Conservation (phyloP, 495 filamentous ascomycete genomes). For the Talaromyces liani region DNA sequence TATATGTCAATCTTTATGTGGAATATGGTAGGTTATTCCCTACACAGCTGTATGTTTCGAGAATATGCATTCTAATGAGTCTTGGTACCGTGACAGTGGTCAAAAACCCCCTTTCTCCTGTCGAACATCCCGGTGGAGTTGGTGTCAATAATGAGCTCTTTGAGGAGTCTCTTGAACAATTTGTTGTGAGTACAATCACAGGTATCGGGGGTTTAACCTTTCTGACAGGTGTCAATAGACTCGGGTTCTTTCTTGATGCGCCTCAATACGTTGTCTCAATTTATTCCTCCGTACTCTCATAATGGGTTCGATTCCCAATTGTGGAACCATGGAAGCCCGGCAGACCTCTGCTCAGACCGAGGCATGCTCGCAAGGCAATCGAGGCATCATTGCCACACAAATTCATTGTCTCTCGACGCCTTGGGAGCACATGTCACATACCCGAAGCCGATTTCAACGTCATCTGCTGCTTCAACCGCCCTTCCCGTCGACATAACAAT, state of each 20-base stretch:
- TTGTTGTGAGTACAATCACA: too few relatives aligned
- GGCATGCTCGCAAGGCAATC: too few relatives aligned
- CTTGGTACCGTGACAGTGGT: constrained; percentile 51
- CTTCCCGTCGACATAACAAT: not conserved
- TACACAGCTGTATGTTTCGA: not conserved
- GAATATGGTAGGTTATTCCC: constrained; percentile 65
- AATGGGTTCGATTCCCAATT: not conserved
- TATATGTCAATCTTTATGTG: constrained; percentile 95
- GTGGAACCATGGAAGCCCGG: not conserved
- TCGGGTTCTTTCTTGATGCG: constrained; percentile 1
- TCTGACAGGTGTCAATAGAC: too few relatives aligned
- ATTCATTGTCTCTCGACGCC: not conserved
- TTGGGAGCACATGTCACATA: not conserved
- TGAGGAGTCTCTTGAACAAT: constrained; percentile 83
- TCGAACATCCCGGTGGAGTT: constrained; percentile 79
- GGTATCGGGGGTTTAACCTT: too few relatives aligned
- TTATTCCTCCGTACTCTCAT: not conserved
- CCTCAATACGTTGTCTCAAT: not conserved
- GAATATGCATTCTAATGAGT: not conserved
- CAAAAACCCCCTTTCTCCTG: constrained; percentile 86
- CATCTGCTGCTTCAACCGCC: not conserved
- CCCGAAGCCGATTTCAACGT: not conserved
- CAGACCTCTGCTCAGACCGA: not conserved
- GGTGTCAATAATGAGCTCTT: constrained; percentile 94
- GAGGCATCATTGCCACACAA: not conserved